Evolutionary conservation across 2,329 filamentous ascomycete genomes (phyloP).

Genomic region (Microcyclospora pomicola): DNA sequence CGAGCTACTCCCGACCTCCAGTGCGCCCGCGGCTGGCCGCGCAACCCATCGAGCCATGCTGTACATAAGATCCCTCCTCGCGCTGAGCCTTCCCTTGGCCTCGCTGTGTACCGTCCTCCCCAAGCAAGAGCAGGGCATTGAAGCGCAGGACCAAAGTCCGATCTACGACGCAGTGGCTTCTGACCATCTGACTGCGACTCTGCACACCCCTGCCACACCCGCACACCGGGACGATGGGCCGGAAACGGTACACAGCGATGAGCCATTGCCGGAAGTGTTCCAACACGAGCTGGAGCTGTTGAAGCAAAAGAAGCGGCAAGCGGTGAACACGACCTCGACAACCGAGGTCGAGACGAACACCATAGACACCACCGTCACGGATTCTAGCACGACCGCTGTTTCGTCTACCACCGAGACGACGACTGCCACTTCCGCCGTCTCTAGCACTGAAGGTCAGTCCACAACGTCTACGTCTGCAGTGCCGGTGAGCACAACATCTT

Average conservation of each 20-base stretch:
- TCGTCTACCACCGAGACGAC: slow-evolving; percentile 12
- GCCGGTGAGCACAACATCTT: not conserved
- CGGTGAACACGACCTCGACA: slow-evolving; percentile 29
- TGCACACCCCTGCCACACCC: slow-evolving; percentile 51
- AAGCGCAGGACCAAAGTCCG: slow-evolving; percentile 44
- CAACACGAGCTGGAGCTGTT: slow-evolving; percentile 49
- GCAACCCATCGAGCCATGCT: slow-evolving; percentile 21
- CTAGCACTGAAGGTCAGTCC: slow-evolving; percentile 9
- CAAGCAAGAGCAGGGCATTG: slow-evolving; percentile 13
- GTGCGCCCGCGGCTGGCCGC: no score
- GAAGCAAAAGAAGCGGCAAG: slow-evolving; percentile 34
- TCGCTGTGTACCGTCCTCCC: slow-evolving; percentile 18
- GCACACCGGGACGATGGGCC: slow-evolving; percentile 52
- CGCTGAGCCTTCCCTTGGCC: slow-evolving; percentile 25
- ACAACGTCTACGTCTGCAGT: slow-evolving; percentile 6
- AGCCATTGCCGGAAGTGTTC: slow-evolving; percentile 39
- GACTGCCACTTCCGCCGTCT: slow-evolving; percentile 1
- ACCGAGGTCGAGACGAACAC: slow-evolving; percentile 18
- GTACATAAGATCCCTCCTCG: slow-evolving; percentile 26
- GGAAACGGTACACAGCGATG: slow-evolving; percentile 46
- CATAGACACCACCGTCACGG: slow-evolving; percentile 6
- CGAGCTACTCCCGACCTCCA: no score
- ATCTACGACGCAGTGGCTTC: slow-evolving; percentile 47
- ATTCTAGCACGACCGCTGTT: slow-evolving; percentile 11
- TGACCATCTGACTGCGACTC: slow-evolving; percentile 53